These are phyloP conservation scores for Fusarium sp. DNA, from an alignment of 2,329 filamentous ascomycete species.

Conservation along the genomic window DNA sequence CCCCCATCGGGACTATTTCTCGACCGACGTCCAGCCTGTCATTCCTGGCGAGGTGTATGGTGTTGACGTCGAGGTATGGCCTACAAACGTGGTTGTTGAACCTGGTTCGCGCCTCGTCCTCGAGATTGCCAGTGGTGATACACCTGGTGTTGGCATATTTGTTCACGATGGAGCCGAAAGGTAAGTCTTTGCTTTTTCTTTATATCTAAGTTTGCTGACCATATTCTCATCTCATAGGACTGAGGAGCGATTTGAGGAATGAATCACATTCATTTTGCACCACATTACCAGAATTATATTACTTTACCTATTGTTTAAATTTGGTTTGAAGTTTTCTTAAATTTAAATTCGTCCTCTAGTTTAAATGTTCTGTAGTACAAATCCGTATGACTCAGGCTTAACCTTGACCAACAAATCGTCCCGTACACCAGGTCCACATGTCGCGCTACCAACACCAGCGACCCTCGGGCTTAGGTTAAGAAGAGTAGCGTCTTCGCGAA, in stretches of 20 bases:
- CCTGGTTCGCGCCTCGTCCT: neutral
- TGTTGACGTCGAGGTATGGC: neutral
- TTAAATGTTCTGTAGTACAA: neutral
- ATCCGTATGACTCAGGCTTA: neutral
- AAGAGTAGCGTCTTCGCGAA: constrained; percentile 1
- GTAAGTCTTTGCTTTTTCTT: neutral
- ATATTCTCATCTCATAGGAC: neutral
- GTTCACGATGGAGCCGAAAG: neutral
- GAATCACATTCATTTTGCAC: neutral
- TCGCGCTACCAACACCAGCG: constrained; percentile 15
- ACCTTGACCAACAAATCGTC: constrained; percentile 5
- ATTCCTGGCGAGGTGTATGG: neutral
- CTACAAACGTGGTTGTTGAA: neutral
- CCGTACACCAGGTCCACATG: constrained; percentile 12
- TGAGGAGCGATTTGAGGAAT: neutral
- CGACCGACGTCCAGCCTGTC: neutral
- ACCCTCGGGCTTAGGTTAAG: constrained; percentile 2
- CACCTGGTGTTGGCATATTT: neutral
- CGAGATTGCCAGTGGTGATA: neutral
- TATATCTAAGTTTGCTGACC: neutral
- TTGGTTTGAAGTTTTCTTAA: too few relatives aligned
- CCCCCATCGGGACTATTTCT: neutral
- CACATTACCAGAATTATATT: neutral
- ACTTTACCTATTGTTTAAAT: neutral
- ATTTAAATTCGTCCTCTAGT: too few relatives aligned